Base-by-base conservation (phyloP, 2,329 filamentous ascomycete genomes). In the Xylariaceae sp. region DNA sequence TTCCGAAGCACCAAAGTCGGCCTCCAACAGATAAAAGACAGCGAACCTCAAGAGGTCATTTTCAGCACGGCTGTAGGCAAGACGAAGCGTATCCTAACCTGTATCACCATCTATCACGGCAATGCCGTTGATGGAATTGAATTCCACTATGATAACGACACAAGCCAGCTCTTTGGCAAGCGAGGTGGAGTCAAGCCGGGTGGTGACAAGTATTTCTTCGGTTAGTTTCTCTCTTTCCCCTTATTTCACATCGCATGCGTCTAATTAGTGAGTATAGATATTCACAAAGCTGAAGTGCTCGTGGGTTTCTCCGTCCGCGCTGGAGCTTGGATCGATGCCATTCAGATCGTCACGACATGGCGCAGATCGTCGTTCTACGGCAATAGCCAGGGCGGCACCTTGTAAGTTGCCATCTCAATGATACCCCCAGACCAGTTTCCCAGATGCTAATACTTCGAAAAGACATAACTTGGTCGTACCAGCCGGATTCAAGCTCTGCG, bases 301-400 rank as follows among this genome's bases (percentile, higher is more conserved):
- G 85, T 91, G 61, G 94, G 94, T 7, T 97, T 99, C 72, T 83
- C 88, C 67, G 78, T 97, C 55, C 82, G 92, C 65, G 86, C 88
- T 53, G 92, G 90, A 18, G 78, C 84, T 61, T 94, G 89, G 85
- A 88, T 97, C 65, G 91, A 97, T 72, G 93, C 87, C 10, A 82
- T 97, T 55, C 91, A 96, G 72, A 87, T 97, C 64, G 77, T 97
- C 73, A 97, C 94, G 1, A 97, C 90, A 61, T 92, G 92, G n/a
- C 84, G 92, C 67, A 89, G 88, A 72, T 97, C 93, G 39, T 85
- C 87, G 57, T 77, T 95, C 62, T 97, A 87, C 78, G 94, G 94
- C 60, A 94, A 96, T 67, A 75, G 86, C 9, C 79, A 80, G 65
- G 91, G 91, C 57, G 92, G 92, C 64, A 88, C 88, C 70, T 85